Evolutionary conservation across 768 basidiomycete species (phyloP), one percentile per base, ranked within the genome.

Genomic region (Steccherinum ochraceum): DNA sequence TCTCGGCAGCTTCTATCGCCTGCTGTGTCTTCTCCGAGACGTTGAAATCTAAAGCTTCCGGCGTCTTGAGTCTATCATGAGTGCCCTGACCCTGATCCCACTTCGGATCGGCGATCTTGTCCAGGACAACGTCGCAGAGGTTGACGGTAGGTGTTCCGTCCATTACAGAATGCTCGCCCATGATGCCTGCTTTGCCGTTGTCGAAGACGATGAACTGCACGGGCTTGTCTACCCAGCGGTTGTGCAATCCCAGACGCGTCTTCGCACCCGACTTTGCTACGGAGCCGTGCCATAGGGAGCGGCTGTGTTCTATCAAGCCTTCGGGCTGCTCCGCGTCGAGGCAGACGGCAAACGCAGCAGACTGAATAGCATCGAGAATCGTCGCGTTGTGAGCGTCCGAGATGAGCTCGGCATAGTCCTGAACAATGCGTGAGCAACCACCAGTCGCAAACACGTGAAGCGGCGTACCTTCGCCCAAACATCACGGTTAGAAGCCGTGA

Each of bases 111-210:
- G 79, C 73, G 23, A 91, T 67, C 61, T 73, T 74, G 51, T 75
- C 75, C 55, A 91, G 73, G 30, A 90, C 70, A 18, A 81, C 76
- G 60, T 91, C 84, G 58, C 81, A 85, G 58, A 90, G 64, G 20
- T 89, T 77, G 21, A 78, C 81, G 13, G 81, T 86, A 3, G 90
- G 90, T 13, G 90, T 92, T 27, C 90, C 90, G 59, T 93, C 90
- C 90, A 93, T 93, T 52, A 89, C 74, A 16, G 87, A 89, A 64
- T 93, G 94, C 66, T 97, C 94, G 43, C 94, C 94, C 79, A 95
- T 87, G 59, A 96, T 68, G 3, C 93, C 94, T 1, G 90, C 86
- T 45, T 79, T 72, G 12, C 74, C 80, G 56, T 91, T 89, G 64
- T 90, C 89, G 60, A 83, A 91, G 4, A 97, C 80, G 52, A 96